Base-by-base conservation (phyloP, 768 basidiomycete genomes). In the Amylocystis lapponica region DNA sequence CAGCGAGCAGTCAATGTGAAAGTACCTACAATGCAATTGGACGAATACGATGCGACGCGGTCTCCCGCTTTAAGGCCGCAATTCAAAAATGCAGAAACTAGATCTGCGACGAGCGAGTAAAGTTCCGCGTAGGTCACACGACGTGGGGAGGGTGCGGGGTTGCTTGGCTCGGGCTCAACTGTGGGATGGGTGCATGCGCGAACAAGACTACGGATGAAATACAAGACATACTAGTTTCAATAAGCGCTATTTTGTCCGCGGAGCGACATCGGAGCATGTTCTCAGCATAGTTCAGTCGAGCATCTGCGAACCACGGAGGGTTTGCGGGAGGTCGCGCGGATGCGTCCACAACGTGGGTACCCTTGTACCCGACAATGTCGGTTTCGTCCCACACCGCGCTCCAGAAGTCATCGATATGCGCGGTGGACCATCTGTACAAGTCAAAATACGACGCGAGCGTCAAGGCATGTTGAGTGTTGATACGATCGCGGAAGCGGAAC, bases 211-310 rank as follows among this genome's bases (percentile, higher is more conserved):
- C 42, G 27, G 39, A 41, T 44, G 34, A 48, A 32, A 50, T 45
- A 48, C 48, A 42, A 41, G 51, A 78, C 76, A 45, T 60, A 86
- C 83, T 79, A 50, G 76, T 71, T 70, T 86, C 79, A 38, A 88
- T 71, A 47, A 89, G 68, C 2, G 87, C 86, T 4, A 74, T 54
- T 58, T 81, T 81, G 43, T 71, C 64, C 22, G 66, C 58, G 9
- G 76, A 75, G 47, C 81, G 76, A 57, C 68, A 73, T 22, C 66
- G 65, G 27, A 89, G 66, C 76, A 88, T 82, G 55, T 89, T 88
- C 66, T 90, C 85, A 17, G 87, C 84, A 79, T 82, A 89, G 56
- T 88, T 88, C 35, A 89, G 61, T 25, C 62, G 67, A 3, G 86
- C 79, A 39, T 76, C 72, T 21, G 62, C 53, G 63, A 88, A 89